These are phyloP conservation scores for Yamadazyma dushanensis DNA, from an alignment of 1,139 yeast genomes.

Conservation along the genomic window DNA sequence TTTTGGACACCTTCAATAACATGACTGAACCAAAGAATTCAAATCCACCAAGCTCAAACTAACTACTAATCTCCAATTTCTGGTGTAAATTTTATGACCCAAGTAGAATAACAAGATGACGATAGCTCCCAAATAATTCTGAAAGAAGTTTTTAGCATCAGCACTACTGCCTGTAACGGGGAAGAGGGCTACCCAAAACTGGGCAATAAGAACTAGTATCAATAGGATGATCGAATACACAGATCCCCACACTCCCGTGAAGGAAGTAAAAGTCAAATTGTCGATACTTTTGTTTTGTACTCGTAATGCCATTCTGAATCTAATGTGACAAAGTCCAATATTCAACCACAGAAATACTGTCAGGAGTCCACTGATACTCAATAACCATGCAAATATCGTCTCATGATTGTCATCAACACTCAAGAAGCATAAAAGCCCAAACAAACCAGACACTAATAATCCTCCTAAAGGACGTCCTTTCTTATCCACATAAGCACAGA, in stretches of 20 bases:
- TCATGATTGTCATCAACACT: slow-evolving; percentile 39
- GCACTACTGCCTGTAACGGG: slow-evolving; percentile 31
- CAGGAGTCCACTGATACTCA: slow-evolving; percentile 42
- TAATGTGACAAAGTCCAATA: slow-evolving; percentile 36
- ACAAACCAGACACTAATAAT: slow-evolving; percentile 29
- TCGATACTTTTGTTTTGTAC: slow-evolving; percentile 28
- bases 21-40: not conserved
- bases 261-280: slow-evolving; percentile 29
- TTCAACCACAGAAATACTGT: slow-evolving; percentile 45
- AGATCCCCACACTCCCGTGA: slow-evolving; percentile 36
- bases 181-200: slow-evolving; percentile 41
- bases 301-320: slow-evolving; percentile 40
- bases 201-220: slow-evolving; percentile 32
- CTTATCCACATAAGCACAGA: slow-evolving; percentile 38
- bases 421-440: slow-evolving; percentile 42
- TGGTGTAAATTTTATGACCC: slow-evolving; percentile 33
- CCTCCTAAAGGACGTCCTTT: slow-evolving; percentile 46
- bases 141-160: slow-evolving; percentile 33
- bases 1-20: too few relatives aligned
- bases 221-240: slow-evolving; percentile 32
- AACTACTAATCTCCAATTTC: slow-evolving; percentile 33
- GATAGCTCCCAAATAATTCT: slow-evolving; percentile 37
- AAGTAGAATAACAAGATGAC: slow-evolving; percentile 34
- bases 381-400: slow-evolving; percentile 41
- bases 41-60: too few relatives aligned